Percentiles rank a stretch among this genome's conserved stretches.
These are phyloP conservation scores for Lentinula aciculospora DNA, from an alignment of 768 basidiomycete genomes.

Conservation along the genomic window DNA sequence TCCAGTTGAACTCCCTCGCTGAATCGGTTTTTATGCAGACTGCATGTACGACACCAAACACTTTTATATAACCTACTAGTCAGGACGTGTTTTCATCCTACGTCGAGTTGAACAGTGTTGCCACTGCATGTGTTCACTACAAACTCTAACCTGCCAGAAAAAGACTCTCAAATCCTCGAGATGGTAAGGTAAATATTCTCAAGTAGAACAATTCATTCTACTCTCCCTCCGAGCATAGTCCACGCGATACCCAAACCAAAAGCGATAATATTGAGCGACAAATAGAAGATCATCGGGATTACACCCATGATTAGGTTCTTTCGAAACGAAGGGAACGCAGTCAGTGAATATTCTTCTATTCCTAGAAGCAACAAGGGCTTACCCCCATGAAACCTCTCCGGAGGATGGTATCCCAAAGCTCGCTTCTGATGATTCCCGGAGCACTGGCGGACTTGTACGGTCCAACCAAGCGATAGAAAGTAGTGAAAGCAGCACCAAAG, in stretches of 20 bases:
- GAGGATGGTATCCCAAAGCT: slow-evolving; percentile 56
- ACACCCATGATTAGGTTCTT: slow-evolving; percentile 58
- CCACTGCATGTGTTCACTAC: not conserved
- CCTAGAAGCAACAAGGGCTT: not conserved
- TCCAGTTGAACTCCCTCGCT: too few relatives aligned
- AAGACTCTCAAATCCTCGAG: too few relatives aligned
- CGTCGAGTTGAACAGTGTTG: not conserved
- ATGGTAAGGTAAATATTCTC: too few relatives aligned
- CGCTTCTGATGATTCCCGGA: slow-evolving; percentile 40
- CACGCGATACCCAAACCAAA: slow-evolving; percentile 14
- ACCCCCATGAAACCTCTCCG: slow-evolving; percentile 31
- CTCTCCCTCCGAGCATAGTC: slow-evolving; percentile 1
- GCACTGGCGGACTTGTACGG: slow-evolving; percentile 39
- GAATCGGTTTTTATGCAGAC: too few relatives aligned
- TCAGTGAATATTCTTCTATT: not conserved
- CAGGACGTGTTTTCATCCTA: too few relatives aligned
- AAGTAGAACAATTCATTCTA: not conserved
- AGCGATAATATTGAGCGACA: slow-evolving; percentile 20
- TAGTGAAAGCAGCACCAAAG: slow-evolving; percentile 54
- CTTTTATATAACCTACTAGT: too few relatives aligned
- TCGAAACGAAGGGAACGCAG: slow-evolving; percentile 16
- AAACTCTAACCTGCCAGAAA: too few relatives aligned
- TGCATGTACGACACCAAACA: too few relatives aligned
- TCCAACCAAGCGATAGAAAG: slow-evolving; percentile 53
- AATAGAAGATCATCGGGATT: slow-evolving; percentile 44